Evolutionary conservation across 2,329 filamentous ascomycete genomes (phyloP).

Genomic region (Bipolaris sorokiniana): DNA sequence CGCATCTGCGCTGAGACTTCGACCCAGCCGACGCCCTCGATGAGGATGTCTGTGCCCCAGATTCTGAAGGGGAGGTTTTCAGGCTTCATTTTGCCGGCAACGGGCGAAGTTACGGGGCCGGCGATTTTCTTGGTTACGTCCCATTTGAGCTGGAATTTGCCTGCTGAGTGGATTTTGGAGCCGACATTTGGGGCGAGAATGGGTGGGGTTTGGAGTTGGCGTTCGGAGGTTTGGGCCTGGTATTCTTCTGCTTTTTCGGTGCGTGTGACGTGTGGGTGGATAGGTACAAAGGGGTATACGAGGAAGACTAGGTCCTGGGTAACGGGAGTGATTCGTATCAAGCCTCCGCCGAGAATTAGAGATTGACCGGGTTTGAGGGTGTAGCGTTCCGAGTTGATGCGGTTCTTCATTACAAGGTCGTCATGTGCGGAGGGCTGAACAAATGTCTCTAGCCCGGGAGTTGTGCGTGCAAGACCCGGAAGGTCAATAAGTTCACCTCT

Average conservation of each 20-base stretch:
- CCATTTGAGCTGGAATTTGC: conserved; percentile 74
- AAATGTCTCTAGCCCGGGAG: conserved; percentile 67
- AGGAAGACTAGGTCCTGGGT: conserved; percentile 71
- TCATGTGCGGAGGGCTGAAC: conserved; percentile 70
- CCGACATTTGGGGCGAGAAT: conserved; percentile 58
- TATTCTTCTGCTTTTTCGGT: conserved; percentile 80
- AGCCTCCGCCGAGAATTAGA: conserved; percentile 76
- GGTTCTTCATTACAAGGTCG: conserved; percentile 77
- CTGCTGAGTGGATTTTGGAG: conserved; percentile 61
- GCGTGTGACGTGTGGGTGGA: conserved; percentile 76
- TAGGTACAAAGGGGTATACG: conserved; percentile 83
- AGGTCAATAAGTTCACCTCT: conserved; percentile 92
- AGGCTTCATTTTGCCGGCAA: conserved; percentile 67
- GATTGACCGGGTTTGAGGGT: conserved; percentile 78
- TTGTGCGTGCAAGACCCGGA: conserved; percentile 78
- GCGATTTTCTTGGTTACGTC: conserved; percentile 83
- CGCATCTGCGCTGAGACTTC: conserved; percentile 85
- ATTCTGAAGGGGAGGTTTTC: conserved; percentile 79
- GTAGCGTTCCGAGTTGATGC: conserved; percentile 74
- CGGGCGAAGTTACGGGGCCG: conserved; percentile 71
- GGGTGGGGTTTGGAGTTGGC: conserved; percentile 66
- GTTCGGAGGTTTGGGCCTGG: conserved; percentile 62
- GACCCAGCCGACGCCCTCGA: conserved; percentile 93
- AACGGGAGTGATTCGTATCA: conserved; percentile 84
- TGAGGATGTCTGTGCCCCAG: conserved; percentile 79